Percentiles rank a stretch among this genome's conserved stretches.
phyloP scores from a whole-genome alignment of 495 filamentous ascomycete species.

The Neurospora sp. region DNA sequence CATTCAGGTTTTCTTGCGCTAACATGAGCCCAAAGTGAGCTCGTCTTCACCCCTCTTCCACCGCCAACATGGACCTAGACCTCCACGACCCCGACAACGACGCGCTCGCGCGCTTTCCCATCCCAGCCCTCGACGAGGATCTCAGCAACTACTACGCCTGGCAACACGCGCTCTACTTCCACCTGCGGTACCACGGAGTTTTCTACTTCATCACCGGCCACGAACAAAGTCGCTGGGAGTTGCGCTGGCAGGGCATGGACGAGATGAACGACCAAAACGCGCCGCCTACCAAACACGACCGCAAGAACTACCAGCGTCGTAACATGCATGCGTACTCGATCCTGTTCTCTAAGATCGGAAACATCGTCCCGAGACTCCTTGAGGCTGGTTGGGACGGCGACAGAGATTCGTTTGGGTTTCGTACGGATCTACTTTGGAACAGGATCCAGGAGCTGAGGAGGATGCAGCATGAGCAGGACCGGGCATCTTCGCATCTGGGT shows the following conservation, averaged over 20 bases:
- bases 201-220: not conserved
- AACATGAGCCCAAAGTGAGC: not conserved
- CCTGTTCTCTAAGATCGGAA: not conserved
- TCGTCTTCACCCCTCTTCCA: not conserved
- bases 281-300: not conserved
- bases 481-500: not conserved
- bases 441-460: not conserved
- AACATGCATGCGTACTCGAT: not conserved
- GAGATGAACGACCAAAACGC: not conserved
- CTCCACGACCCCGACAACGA: not conserved
- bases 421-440: not conserved
- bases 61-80: not conserved
- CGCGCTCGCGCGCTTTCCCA: not conserved
- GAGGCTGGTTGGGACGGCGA: not conserved
- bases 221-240: not conserved
- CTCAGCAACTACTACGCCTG: not conserved
- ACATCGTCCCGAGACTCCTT: not conserved
- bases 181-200: not conserved
- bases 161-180: not conserved
- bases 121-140: not conserved
- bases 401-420: not conserved
- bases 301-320: not conserved
- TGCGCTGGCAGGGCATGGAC: not conserved
- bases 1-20: rapidly evolving
- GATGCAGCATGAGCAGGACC: too few relatives aligned